These are phyloP conservation scores for Aspergillus conjunctus DNA, from an alignment of 495 filamentous ascomycete genomes.

Conservation along the genomic window DNA sequence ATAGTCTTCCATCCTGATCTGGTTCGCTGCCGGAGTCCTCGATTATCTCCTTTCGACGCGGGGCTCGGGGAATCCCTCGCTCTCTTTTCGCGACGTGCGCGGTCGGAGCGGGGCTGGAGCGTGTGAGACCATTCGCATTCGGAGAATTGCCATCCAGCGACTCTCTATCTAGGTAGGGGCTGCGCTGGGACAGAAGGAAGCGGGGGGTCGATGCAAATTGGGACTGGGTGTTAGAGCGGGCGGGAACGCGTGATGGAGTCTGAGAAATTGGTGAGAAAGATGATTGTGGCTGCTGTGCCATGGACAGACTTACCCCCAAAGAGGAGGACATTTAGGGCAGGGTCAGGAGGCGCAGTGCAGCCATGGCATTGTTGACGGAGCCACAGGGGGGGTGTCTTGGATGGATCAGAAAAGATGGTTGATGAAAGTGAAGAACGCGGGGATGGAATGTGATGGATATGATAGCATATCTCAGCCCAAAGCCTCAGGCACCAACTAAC, in stretches of 20 bases:
- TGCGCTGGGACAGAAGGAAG: constrained; percentile 42
- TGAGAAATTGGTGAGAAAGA: constrained; percentile 3
- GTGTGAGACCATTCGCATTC: constrained; percentile 24
- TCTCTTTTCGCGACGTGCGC: constrained; percentile 16
- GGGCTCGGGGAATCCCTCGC: constrained; percentile 12
- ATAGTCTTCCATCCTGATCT: constrained; percentile 5
- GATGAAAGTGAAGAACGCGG: neutral
- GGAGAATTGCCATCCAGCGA: constrained; percentile 27
- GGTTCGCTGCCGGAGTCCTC: constrained; percentile 36
- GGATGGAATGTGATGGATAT: no score
- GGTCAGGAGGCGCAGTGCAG: neutral
- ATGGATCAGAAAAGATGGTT: constrained; percentile 1
- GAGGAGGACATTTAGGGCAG: constrained; percentile 11
- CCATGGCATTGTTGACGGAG: constrained; percentile 4
- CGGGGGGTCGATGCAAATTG: constrained; percentile 49
- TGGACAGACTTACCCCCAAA: constrained; percentile 3
- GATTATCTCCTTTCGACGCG: constrained; percentile 37
- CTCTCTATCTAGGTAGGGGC: constrained; percentile 6
- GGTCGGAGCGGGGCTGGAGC: constrained; percentile 21
- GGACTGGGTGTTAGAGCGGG: constrained; percentile 33
- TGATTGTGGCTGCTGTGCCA: neutral
- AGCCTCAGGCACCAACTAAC: no score
- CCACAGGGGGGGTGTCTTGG: neutral
- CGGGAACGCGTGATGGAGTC: constrained; percentile 40
- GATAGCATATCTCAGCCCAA: no score